phyloP scores from a whole-genome alignment of 805 yeast genomes.

The Suhomyces vadensis region DNA sequence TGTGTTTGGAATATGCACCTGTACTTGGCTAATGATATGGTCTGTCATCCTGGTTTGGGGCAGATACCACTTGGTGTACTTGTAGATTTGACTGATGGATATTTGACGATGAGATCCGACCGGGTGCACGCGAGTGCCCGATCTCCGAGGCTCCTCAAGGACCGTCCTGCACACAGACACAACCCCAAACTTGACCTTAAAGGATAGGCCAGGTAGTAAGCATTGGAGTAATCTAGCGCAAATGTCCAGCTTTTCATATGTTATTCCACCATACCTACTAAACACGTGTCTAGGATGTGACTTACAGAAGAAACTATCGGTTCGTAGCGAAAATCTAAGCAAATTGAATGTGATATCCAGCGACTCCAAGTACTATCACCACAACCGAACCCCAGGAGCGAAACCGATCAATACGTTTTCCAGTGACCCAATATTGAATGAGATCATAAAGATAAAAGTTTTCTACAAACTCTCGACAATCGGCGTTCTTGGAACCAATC shows the following conservation, averaged over 20 bases:
- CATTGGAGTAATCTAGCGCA: not conserved
- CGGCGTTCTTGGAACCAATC: slow-evolving; percentile 38
- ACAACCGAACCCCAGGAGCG: slow-evolving; percentile 14
- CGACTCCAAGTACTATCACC: slow-evolving; percentile 25
- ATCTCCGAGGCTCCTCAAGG: no score
- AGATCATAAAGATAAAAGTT: slow-evolving; percentile 33
- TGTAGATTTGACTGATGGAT: not conserved
- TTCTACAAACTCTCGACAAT: slow-evolving; percentile 34
- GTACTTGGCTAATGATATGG: slow-evolving; percentile 46
- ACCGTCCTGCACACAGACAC: not conserved
- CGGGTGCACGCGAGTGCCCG: not conserved
- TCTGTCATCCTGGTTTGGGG: slow-evolving; percentile 63
- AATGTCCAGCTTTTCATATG: slow-evolving; percentile 18
- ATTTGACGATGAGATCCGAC: not conserved
- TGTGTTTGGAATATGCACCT: slow-evolving; percentile 46
- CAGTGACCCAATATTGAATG: slow-evolving; percentile 32
- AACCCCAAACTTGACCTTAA: not conserved
- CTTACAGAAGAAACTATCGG: slow-evolving; percentile 26
- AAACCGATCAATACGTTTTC: slow-evolving; percentile 22
- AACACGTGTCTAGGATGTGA: slow-evolving; percentile 38
- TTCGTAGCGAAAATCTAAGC: slow-evolving; percentile 26
- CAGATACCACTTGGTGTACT: no score
- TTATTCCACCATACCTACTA: slow-evolving; percentile 46
- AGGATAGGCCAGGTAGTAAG: no score
- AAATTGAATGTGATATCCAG: slow-evolving; percentile 27